Base-by-base conservation (phyloP, 768 basidiomycete species). In the Lactifluus volemus region DNA sequence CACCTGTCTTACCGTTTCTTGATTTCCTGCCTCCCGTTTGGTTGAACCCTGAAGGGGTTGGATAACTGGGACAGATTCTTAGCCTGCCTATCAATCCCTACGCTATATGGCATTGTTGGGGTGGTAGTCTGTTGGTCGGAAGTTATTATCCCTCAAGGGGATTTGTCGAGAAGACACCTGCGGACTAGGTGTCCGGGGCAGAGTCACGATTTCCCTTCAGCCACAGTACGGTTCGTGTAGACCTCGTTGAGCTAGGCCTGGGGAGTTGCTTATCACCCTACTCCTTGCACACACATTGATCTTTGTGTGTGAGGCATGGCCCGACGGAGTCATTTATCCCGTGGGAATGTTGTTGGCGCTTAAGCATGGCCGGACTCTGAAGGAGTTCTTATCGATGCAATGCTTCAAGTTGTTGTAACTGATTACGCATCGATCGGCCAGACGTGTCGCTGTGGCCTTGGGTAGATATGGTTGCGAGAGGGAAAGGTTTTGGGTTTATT, bases 1-100 rank as follows among this genome's bases (percentile, higher is more conserved):
- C 7, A 12, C 47, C 39, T 21, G 30, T 36, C 38, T 44, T n/a
- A 6, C 11, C 5, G 10, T 5, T 17, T 25, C 30, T 54, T 30
- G 5, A 14, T 49, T 19, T 32, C 30, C 9, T 4, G 4, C 39
- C 19, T 14, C 17, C 9, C 17, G 21, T 29, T 61, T 34, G 32
- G 32, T 10, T 48, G 15, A 34, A 29, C 60, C 60, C 60, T 57
- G 29, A 57, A 61, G 60, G 60, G 60, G 50, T 61, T 61, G 55
- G 9, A 9, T 45, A 30, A 25, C 11, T 2, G 36, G n/a, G 44
- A 7, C 17, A 32, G 5, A 32, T 49, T 44, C 29, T 49, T 41
- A 4, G 32, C 2, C n/a, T 51, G 12, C 2, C 34, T 25, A 2
- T 36, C 8, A 11, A 45, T 12, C 7, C 4, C 10, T 0, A 5